Evolutionary conservation across 495 filamentous ascomycete species (phyloP).

Genomic region (Bathelium albidoporum): DNA sequence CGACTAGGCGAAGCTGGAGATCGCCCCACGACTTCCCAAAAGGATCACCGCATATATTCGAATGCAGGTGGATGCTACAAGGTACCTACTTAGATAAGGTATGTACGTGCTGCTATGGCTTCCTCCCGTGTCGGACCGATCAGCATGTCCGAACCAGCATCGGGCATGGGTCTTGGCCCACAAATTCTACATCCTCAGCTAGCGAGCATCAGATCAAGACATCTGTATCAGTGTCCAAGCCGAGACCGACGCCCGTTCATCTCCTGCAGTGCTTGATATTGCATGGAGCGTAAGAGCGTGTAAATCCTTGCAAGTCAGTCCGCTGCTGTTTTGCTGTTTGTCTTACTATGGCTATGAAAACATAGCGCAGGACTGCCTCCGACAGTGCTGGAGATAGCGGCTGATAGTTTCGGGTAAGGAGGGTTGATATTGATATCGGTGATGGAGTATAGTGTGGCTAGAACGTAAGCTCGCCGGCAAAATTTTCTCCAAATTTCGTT

Average conservation of each 20-base stretch:
- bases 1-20: no score
- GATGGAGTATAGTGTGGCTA: no score
- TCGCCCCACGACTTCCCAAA: no score
- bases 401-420: no score
- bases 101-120: no score
- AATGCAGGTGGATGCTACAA: no score
- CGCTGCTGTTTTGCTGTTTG: background rate
- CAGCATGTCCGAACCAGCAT: background rate
- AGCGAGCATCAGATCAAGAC: background rate
- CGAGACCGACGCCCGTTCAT: background rate
- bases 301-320: background rate
- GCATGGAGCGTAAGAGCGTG: background rate
- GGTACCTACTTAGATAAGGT: no score
- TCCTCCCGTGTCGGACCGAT: background rate
- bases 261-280: background rate
- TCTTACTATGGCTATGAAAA: background rate
- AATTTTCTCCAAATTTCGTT: no score
- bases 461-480: no score
- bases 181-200: background rate
- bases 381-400: background rate
- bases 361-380: background rate
- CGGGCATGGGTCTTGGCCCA: background rate
- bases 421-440: background rate
- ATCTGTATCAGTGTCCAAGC: background rate
- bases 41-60: no score